Evolutionary conservation across 1,284 basidiomycete species (phyloP), one percentile per base, ranked within the genome.

Genomic region (Sphagnurus paluster): DNA sequence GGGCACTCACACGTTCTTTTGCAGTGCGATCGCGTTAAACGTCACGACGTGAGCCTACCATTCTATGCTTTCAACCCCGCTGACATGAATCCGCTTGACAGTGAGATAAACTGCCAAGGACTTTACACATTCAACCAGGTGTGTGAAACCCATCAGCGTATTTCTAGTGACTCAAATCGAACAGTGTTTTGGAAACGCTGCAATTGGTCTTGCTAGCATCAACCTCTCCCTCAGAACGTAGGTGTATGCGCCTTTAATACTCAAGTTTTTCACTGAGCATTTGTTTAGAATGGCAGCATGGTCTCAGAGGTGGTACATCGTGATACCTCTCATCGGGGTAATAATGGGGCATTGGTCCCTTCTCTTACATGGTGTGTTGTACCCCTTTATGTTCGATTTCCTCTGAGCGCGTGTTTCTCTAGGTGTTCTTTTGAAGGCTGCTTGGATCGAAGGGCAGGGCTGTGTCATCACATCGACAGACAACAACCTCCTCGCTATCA

Each of bases 141-240:
- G 46, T 62, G 60, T 47, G 13, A 46, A 46, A 39, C 44, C 49
- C 52, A 8, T 32, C 8, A 21, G 7, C n/a, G 13, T n/a, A 23
- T 9, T 20, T 16, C 28, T 35, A 38, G 43, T 19, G 23, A 32
- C 48, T 57, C 11, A 57, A 33, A 33, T 37, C 3, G 20, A 10
- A 9, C 32, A 72, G 70, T 61, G 63, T 41, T 67, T 82, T 43
- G 87, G 87, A 9, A 87, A 87, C 62, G 75, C 81, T 5, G 70
- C 87, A 5, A 79, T 88, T 34, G 87, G 87, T 8, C 70, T 89
- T 3, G 84, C 87, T 6, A 88, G 85, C 58, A 79, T 89, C 58
- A 89, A 90, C 58, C 73, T 90, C n/a, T 87, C 86, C 4, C 72
- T 90, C 40, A 71, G 87, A 57, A 89, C 87, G 82, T 84, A 63